Percentiles rank a stretch among this genome's conserved stretches.
Evolutionary conservation across 225 moss, liverwort and hornwort species (phyloP).

Genomic region (Anthoceros angustus): DNA sequence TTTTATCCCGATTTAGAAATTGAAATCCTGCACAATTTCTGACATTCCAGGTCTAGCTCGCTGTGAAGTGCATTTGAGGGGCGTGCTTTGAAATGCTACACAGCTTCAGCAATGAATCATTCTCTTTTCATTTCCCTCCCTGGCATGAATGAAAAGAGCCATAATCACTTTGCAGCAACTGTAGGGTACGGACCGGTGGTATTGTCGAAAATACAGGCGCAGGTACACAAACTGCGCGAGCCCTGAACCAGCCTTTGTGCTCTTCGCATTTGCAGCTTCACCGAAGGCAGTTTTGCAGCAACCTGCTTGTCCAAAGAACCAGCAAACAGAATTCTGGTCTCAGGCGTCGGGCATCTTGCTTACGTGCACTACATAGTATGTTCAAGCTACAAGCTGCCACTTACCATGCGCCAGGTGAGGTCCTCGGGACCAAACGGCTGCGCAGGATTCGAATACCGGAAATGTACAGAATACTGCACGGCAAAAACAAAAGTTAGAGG

Average conservation of each 20-base stretch:
- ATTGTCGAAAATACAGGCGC: not conserved
- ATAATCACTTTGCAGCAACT: too few relatives aligned
- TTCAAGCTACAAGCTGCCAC: not conserved
- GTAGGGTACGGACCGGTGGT: not conserved
- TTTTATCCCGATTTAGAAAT: too few relatives aligned
- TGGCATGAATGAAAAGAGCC: too few relatives aligned
- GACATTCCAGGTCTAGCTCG: too few relatives aligned
- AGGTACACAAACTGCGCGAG: not conserved
- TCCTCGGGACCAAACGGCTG: constrained; percentile 5
- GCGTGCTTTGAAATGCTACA: too few relatives aligned
- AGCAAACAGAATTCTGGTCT: not conserved
- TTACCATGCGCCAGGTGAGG: constrained; percentile 7
- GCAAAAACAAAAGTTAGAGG: not conserved
- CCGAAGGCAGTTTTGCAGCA: not conserved
- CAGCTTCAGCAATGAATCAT: too few relatives aligned
- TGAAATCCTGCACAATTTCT: too few relatives aligned
- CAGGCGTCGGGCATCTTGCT: not conserved
- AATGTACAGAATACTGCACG: constrained; percentile 4
- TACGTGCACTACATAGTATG: not conserved
- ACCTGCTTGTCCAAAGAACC: not conserved
- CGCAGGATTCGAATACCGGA: constrained; percentile 6
- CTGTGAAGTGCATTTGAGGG: too few relatives aligned
- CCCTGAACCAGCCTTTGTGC: not conserved
- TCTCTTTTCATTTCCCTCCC: too few relatives aligned
- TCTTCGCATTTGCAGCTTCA: constrained; percentile 5